Percentiles rank a stretch among this genome's conserved stretches.
Conservation (phyloP, 371 early-diverging fungal species). For the Saksenaea vasiformis region DNA sequence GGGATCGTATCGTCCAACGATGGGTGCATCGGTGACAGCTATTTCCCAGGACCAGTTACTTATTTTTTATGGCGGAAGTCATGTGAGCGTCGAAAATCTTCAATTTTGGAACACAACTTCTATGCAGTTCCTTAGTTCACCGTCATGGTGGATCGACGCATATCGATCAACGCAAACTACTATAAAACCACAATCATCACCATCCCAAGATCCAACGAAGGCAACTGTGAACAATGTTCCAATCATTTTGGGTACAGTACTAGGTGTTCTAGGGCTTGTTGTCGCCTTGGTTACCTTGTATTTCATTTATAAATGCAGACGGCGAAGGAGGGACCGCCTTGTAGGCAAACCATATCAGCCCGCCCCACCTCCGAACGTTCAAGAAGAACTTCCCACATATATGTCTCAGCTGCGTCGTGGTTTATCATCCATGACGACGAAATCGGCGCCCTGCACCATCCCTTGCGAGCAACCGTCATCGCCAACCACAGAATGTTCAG, state of each 20-base stretch:
- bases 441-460: neutral
- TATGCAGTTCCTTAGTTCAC: neutral
- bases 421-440: constrained; percentile 9
- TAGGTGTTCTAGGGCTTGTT: constrained; percentile 3
- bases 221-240: neutral
- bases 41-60: constrained; percentile 7
- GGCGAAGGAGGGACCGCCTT: constrained; percentile 1
- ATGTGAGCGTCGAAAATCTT: constrained; percentile 13
- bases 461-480: constrained; percentile 1
- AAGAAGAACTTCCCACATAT: neutral
- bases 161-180: neutral
- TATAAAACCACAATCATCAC: neutral
- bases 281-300: neutral
- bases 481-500: constrained; percentile 3
- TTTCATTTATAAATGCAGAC: constrained; percentile 2
- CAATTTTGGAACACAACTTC: constrained; percentile 11
- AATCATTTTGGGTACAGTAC: constrained; percentile 14
- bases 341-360: neutral
- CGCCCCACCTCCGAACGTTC: neutral
- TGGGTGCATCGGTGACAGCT: constrained; percentile 12
- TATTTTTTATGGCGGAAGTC: constrained; percentile 17
- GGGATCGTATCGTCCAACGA: constrained; percentile 8
- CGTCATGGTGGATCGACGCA: constrained; percentile 11
- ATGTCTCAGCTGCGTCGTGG: constrained; percentile 10
- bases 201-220: neutral